Percentiles rank a stretch among this genome's conserved stretches.
Evolutionary conservation across 2,329 filamentous ascomycete species (phyloP).

Genomic region (Colletotrichum sp.): DNA sequence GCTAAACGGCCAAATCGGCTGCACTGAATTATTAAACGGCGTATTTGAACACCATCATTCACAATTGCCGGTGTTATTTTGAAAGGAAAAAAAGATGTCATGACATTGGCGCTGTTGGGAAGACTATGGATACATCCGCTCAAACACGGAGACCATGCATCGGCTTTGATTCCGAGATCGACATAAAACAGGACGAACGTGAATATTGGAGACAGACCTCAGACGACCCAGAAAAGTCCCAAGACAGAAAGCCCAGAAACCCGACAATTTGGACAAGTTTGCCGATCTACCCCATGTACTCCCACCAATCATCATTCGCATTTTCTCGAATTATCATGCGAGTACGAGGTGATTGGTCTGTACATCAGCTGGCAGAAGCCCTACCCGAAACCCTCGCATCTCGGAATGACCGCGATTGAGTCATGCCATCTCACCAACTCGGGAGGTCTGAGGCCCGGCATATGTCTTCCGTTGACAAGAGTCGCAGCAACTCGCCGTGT

Average conservation of each 20-base stretch:
- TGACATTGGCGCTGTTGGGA: not conserved
- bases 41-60: not conserved
- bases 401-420: not conserved
- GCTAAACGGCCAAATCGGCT: not conserved
- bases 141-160: not conserved
- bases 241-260: not conserved
- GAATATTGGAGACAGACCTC: not conserved
- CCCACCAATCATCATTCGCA: not conserved
- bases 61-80: not conserved
- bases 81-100: not conserved
- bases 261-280: not conserved
- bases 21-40: rapidly evolving
- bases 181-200: not conserved
- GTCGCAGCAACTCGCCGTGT: not conserved
- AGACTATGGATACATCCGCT: not conserved
- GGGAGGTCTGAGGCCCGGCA: not conserved
- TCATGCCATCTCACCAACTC: not conserved
- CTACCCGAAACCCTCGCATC: not conserved
- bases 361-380: not conserved
- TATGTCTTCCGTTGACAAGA: not conserved
- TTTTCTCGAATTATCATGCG: not conserved
- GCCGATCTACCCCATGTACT: not conserved
- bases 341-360: too few species aligned
- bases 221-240: not conserved
- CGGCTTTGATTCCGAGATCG: not conserved